Base-by-base conservation (phyloP, 768 basidiomycete genomes). In the Amanita inopinata region DNA sequence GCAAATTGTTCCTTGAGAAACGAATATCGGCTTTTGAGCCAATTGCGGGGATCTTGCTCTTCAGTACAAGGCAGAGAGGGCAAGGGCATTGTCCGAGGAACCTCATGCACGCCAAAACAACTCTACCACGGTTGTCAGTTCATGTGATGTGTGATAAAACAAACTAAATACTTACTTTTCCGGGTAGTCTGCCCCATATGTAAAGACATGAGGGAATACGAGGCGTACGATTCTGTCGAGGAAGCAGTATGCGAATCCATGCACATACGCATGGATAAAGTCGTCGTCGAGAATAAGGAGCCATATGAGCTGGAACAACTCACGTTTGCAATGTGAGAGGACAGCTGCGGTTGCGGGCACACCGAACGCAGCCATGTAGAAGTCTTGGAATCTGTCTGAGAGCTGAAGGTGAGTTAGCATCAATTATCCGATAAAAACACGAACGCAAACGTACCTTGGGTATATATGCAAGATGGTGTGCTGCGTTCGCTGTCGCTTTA, bases 381-480 rank as follows among this genome's bases (percentile, higher is more conserved):
- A 46, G 34, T 58, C 55, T 14, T 55, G 49, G 3, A 60, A 30
- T 1, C 42, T 20, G 27, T 56, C 53, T 0, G 57, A 52, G 12
- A 61, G 50, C 60, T 61, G 17, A 14, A 8, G 7, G 2, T 5
- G 6, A 18, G 28, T 8, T 17, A 42, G 3, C 10, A 38, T 25
- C 38, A 12, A 15, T 17, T 15, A n/a, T n/a, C n/a, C n/a, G n/a
- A 18, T 42, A 23, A 25, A 24, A n/a, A n/a, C 20, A 23, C 5
- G 15, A 18, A 10, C 22, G 40, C 10, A 37, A 3, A 45, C 38
- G 32, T 42, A 65, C 64, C 11, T 54, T 52, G 0, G 65, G 67
- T 28, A 74, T 59, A 49, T 70, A 71, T 2, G 63, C 67, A 3
- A 69, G 12, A 41, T 67, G 66, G 43, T 72, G 63, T 5, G 53